These are phyloP conservation scores for Russula dissimulans DNA, from an alignment of 768 basidiomycete genomes.

Conservation along the genomic window DNA sequence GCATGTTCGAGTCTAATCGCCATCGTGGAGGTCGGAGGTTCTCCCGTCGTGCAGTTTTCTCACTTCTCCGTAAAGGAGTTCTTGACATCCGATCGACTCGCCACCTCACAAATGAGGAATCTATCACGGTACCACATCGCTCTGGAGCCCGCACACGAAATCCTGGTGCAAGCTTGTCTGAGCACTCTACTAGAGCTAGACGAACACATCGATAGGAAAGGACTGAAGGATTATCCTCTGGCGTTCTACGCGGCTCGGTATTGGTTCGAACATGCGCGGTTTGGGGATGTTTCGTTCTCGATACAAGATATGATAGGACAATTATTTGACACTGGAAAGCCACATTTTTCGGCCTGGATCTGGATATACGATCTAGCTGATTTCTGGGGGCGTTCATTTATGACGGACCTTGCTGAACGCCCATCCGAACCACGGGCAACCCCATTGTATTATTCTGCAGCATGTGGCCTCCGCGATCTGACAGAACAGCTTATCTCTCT, in stretches of 20 bases:
- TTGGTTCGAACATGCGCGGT: background rate
- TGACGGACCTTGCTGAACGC: background rate
- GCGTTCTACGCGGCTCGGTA: background rate
- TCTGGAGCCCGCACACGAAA: too few species aligned
- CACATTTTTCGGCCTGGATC: background rate
- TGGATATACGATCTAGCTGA: background rate
- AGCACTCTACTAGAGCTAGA: too few species aligned
- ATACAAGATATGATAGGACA: background rate
- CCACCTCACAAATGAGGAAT: too few species aligned
- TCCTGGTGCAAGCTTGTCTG: too few species aligned
- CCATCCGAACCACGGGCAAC: background rate
- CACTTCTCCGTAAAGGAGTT: background rate
- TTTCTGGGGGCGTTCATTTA: too few species aligned
- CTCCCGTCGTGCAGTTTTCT: background rate
- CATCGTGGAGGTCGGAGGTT: background rate
- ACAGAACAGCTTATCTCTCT: background rate
- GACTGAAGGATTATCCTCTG: background rate
- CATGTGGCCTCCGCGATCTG: background rate
- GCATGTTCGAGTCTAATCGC: background rate
- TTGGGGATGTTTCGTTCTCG: background rate
- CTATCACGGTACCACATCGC: background rate
- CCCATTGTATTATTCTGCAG: background rate
- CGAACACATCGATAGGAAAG: too few species aligned
- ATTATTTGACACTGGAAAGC: background rate
- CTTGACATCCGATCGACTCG: background rate